Evolutionary conservation across 345 rosid genomes (phyloP).

Genomic region (Eucalyptus sp.): DNA sequence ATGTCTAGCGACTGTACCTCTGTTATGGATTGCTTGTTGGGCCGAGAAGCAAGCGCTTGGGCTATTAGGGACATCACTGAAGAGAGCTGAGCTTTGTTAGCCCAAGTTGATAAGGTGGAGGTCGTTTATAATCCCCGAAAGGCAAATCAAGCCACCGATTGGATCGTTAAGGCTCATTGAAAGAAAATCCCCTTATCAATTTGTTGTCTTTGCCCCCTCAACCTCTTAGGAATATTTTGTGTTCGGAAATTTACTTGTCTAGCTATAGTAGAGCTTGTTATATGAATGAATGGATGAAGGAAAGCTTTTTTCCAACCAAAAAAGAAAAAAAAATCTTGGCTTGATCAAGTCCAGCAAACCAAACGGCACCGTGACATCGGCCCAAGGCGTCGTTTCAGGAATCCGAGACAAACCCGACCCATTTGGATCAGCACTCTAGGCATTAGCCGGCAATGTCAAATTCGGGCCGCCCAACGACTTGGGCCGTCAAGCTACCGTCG

Average conservation of each 20-base stretch:
- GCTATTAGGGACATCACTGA: not conserved
- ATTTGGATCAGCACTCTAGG: not conserved
- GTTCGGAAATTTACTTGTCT: too few species aligned
- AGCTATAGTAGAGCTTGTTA: too few species aligned
- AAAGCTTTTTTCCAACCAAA: too few species aligned
- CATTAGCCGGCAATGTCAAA: not conserved
- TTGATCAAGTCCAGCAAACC: not conserved
- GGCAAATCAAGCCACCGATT: rapidly evolving
- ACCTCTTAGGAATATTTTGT: too few species aligned
- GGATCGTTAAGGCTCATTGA: rapidly evolving
- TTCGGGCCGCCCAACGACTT: not conserved
- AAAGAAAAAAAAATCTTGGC: not conserved
- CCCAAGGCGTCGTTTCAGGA: not conserved
- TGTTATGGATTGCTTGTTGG: too few species aligned
- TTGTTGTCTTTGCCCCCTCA: not conserved
- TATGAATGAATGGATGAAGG: too few species aligned
- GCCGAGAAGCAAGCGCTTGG: too few species aligned
- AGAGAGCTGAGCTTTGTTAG: not conserved
- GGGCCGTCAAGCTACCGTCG: not conserved
- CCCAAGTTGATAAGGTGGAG: not conserved
- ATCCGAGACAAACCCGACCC: not conserved
- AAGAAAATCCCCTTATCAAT: rapidly evolving
- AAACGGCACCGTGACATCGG: not conserved
- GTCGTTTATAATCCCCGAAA: not conserved
- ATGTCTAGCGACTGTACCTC: too few species aligned